A percentile compares a stretch with the other conserved stretches of the same genome.
Conservation (phyloP, 345 rosid species). For the Eucalyptus regnans region DNA sequence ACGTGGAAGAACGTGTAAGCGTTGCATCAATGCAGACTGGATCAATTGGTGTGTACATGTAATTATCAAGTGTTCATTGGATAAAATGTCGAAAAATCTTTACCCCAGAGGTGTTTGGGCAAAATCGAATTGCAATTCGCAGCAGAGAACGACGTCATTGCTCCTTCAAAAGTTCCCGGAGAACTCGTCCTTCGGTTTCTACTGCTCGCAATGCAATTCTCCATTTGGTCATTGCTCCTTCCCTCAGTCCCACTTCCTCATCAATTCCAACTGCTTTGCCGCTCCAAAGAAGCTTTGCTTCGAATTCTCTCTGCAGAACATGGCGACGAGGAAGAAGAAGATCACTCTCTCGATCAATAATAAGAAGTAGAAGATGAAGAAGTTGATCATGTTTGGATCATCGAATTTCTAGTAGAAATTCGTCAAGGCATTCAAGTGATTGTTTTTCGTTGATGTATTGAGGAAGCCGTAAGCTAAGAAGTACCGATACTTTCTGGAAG, state of each 20-base stretch:
- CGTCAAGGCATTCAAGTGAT: too few species aligned
- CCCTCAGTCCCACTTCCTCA: conserved; percentile 29
- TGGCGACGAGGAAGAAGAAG: conserved; percentile 6
- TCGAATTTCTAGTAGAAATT: neutral
- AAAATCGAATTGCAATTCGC: too few species aligned
- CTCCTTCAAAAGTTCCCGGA: conserved; percentile 55
- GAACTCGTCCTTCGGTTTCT: conserved; percentile 55
- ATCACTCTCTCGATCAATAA: neutral
- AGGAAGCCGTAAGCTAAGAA: too few species aligned
- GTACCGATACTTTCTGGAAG: too few species aligned
- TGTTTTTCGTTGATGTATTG: accelerated
- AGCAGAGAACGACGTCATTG: conserved; percentile 22
- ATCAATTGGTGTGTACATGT: neutral
- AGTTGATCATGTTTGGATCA: neutral
- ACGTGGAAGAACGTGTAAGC: too few species aligned
- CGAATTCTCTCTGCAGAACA: neutral
- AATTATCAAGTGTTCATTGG: neutral
- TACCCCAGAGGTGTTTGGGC: too few species aligned
- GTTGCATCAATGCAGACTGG: too few species aligned
- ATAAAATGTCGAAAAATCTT: too few species aligned
- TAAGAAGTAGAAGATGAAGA: neutral
- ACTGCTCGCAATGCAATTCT: conserved; percentile 45
- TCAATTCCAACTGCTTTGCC: conserved; percentile 15
- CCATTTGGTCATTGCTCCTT: conserved; percentile 78
- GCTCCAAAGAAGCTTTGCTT: conserved; percentile 11